These are phyloP conservation scores for Saccharomyces uvarum DNA, from an alignment of 1,139 yeast species.

Conservation along the genomic window DNA sequence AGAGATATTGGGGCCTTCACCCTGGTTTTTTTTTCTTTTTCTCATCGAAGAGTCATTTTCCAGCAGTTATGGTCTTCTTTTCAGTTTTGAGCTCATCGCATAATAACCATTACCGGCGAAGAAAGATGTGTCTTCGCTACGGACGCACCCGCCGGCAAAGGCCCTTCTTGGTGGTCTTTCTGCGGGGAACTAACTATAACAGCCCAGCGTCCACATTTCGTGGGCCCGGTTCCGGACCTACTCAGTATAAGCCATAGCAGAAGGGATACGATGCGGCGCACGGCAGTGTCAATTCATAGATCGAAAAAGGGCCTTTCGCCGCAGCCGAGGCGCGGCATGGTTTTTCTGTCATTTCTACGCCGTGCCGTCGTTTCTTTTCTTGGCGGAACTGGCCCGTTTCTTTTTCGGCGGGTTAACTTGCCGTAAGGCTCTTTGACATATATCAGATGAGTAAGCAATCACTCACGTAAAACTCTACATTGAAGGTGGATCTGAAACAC, in stretches of 20 bases:
- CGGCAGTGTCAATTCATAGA: not conserved
- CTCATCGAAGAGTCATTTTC: not conserved
- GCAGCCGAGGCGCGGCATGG: not conserved
- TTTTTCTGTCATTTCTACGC: not conserved
- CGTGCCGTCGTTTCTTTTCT: not conserved
- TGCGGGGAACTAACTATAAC: not conserved
- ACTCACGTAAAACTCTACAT: not conserved
- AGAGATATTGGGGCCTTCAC: not conserved
- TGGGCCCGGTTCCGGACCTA: not conserved
- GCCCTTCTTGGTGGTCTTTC: not conserved
- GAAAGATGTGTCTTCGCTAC: not conserved
- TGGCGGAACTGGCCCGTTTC: not conserved
- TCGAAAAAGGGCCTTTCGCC: not conserved
- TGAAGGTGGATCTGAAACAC: too few species aligned
- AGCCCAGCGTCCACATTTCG: too few species aligned
- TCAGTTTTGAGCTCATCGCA: not conserved
- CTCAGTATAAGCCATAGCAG: not conserved
- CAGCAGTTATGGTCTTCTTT: not conserved
- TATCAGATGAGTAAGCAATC: not conserved
- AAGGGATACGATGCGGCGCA: not conserved
- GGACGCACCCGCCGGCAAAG: not conserved
- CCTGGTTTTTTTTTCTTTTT: not conserved
- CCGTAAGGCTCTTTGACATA: not conserved
- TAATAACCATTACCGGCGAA: not conserved
- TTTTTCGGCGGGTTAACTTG: not conserved